Conservation (phyloP, 306 rosid species). For the Potentilla sterilis region DNA sequence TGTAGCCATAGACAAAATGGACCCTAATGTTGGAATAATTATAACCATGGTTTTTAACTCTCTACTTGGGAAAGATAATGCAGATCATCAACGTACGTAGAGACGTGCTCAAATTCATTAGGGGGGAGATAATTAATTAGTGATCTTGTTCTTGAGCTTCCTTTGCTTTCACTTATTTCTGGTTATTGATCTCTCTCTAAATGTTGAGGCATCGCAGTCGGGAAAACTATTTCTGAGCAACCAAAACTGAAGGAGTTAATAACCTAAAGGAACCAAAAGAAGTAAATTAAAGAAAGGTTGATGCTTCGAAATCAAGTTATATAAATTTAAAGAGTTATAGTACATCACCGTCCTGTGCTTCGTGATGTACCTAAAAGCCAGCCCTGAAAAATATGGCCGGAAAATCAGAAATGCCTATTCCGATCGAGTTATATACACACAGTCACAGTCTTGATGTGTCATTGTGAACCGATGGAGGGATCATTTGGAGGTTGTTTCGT, state of each 20-base stretch:
- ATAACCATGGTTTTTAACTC: background rate
- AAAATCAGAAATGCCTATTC: too few species aligned
- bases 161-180: background rate
- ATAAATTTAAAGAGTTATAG: background rate
- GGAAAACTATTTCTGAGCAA: conserved; percentile 39
- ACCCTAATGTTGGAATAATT: background rate
- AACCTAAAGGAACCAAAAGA: background rate
- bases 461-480: background rate
- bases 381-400: too few species aligned
- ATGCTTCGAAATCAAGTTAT: conserved; percentile 22
- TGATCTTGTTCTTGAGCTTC: background rate
- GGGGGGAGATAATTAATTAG: background rate
- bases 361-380: too few species aligned
- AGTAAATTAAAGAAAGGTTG: background rate
- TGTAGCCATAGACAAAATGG: background rate
- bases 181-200: background rate
- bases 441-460: background rate
- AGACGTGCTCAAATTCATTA: background rate
- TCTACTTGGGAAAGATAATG: background rate
- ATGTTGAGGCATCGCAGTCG: conserved; percentile 38
- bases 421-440: too few species aligned
- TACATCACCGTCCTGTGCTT: too few species aligned
- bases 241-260: conserved; percentile 11
- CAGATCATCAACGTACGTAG: background rate
- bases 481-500: background rate